Evolutionary conservation across 2,329 filamentous ascomycete genomes (phyloP).

Genomic region (Arachnomyces sp.): DNA sequence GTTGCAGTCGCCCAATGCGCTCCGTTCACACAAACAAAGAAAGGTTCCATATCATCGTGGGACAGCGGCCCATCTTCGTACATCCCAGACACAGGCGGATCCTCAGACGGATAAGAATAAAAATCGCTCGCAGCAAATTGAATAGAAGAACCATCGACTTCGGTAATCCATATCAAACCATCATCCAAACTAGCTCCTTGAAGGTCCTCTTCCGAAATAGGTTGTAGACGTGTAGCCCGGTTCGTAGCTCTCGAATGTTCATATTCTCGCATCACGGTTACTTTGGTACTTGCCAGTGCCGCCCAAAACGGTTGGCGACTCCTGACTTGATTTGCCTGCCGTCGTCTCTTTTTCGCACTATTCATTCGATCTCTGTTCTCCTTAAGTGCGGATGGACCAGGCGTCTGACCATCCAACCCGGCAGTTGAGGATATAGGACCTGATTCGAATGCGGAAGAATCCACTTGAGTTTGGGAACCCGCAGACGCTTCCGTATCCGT

Average conservation of each 20-base stretch:
- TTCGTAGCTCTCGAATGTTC: conserved; percentile 58
- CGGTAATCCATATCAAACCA: conserved; percentile 41
- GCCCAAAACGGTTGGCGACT: conserved; percentile 91
- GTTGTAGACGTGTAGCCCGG: conserved; percentile 30
- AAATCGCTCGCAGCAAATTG: conserved; percentile 41
- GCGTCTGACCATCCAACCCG: conserved; percentile 39
- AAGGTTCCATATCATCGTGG: conserved; percentile 44
- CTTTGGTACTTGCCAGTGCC: conserved; percentile 89
- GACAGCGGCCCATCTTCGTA: conserved; percentile 22
- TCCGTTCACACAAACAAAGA: conserved; percentile 59
- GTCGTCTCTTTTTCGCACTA: conserved; percentile 71
- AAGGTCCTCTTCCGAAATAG: conserved; percentile 36
- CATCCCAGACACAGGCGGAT: conserved; percentile 22
- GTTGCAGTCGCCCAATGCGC: conserved; percentile 57
- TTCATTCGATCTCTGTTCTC: conserved; percentile 53
- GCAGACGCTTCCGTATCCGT: conserved; percentile 39
- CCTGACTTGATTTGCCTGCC: conserved; percentile 83
- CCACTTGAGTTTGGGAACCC: conserved; percentile 34
- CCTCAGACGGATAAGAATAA: conserved; percentile 19
- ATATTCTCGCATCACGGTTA: conserved; percentile 88
- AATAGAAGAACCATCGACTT: conserved; percentile 40
- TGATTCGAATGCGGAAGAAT: conserved; percentile 38
- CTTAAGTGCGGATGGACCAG: conserved; percentile 41
- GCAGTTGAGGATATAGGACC: conserved; percentile 33
- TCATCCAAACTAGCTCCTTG: conserved; percentile 35